phyloP scores from a whole-genome alignment of 768 basidiomycete species.

The Butyriboletus loyo region DNA sequence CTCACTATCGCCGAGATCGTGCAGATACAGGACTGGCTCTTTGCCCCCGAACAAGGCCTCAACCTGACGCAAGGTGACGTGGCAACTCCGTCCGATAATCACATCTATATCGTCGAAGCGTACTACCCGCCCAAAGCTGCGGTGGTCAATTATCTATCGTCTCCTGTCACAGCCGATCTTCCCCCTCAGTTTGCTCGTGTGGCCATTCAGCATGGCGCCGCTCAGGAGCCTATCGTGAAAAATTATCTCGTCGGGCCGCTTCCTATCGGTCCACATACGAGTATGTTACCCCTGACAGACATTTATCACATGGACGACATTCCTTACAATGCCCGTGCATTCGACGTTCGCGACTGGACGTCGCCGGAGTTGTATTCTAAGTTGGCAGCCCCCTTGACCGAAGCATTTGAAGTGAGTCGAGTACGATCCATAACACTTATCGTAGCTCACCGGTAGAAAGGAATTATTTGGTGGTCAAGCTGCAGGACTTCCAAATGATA shows the following conservation, averaged over 20 bases:
- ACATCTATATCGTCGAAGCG: constrained; percentile 48
- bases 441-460: constrained; percentile 20
- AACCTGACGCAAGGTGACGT: constrained; percentile 44
- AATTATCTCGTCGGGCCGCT: constrained; percentile 62
- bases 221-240: constrained; percentile 39
- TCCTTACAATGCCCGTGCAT: constrained; percentile 52
- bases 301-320: constrained; percentile 53
- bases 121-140: constrained; percentile 47
- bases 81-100: constrained; percentile 44
- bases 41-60: constrained; percentile 37
- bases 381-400: constrained; percentile 36
- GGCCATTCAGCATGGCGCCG: constrained; percentile 49
- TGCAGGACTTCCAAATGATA: constrained; percentile 45
- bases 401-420: constrained; percentile 40
- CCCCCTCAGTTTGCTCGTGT: constrained; percentile 46
- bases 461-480: constrained; percentile 49
- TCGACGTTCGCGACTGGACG: constrained; percentile 26
- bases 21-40: constrained; percentile 46
- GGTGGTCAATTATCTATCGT: constrained; percentile 45
- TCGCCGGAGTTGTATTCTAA: constrained; percentile 28
- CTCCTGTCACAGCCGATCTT: constrained; percentile 20
- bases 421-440: background rate
- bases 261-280: constrained; percentile 41
- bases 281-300: constrained; percentile 41
- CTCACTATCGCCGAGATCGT: constrained; percentile 44